Evolutionary conservation across 2,329 filamentous ascomycete species (phyloP).

Genomic region (Curvularia eragrostidis): DNA sequence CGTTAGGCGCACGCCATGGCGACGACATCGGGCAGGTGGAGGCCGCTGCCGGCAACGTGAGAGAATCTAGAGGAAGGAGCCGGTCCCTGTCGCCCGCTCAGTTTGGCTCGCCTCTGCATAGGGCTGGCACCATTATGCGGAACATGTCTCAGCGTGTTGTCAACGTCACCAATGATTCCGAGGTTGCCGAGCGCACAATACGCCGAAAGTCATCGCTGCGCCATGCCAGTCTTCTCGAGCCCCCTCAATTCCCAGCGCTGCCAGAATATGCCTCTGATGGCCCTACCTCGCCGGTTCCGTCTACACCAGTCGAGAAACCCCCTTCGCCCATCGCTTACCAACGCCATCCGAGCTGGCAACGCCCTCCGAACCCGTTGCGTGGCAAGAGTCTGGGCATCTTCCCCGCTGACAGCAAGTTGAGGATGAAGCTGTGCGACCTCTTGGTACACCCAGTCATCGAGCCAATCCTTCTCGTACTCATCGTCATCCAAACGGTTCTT

Average conservation of each 20-base stretch:
- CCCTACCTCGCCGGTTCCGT: slow-evolving; percentile 37
- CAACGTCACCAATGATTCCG: slow-evolving; percentile 92
- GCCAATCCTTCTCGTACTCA: slow-evolving; percentile 83
- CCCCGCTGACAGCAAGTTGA: slow-evolving; percentile 75
- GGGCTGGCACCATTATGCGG: slow-evolving; percentile 60
- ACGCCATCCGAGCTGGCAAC: slow-evolving; percentile 48
- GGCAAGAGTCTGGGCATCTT: slow-evolving; percentile 89
- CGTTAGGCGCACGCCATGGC: slow-evolving; percentile 60
- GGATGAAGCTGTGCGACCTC: slow-evolving; percentile 78
- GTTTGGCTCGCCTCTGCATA: slow-evolving; percentile 55
- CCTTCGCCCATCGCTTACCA: slow-evolving; percentile 40
- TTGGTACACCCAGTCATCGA: slow-evolving; percentile 88
- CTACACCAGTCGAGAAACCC: slow-evolving; percentile 48
- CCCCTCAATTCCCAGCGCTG: slow-evolving; percentile 59
- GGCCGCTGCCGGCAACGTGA: slow-evolving; percentile 45
- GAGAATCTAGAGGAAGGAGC: slow-evolving; percentile 54
- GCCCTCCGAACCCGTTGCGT: slow-evolving; percentile 74
- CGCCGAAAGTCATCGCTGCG: slow-evolving; percentile 66
- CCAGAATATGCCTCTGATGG: slow-evolving; percentile 59
- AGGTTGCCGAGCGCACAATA: slow-evolving; percentile 76
- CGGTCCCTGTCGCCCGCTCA: slow-evolving; percentile 56
- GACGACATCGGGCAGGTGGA: slow-evolving; percentile 69
- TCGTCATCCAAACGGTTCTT: slow-evolving; percentile 86
- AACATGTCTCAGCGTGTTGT: slow-evolving; percentile 97
- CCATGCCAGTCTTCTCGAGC: slow-evolving; percentile 60